Evolutionary conservation across 768 basidiomycete genomes (phyloP), one percentile per base, ranked within the genome.

Genomic region (Hygrocybe punicea): DNA sequence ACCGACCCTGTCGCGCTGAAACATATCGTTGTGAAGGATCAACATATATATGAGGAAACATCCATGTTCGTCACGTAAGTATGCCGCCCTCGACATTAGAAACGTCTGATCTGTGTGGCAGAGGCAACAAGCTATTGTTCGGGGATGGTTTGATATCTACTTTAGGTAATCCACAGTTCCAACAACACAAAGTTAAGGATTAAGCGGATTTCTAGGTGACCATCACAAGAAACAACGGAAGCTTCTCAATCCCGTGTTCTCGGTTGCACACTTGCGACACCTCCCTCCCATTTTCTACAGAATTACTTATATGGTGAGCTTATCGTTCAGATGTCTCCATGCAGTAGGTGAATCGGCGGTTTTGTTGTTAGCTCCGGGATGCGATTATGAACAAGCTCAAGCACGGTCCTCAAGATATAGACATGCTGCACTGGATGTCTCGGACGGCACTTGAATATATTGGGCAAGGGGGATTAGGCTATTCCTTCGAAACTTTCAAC

Each of bases 361-460:
- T 34, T 19, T 8, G 21, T 35, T 10, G 34, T 6, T 21, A 29
- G n/a, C 29, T 21, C 6, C 55, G 51, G 42, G 55, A 46, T 7
- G 44, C 19, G 8, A 8, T 46, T 21, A 21, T 21, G 44, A 21
- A 11, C 19, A 8, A 11, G 44, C 7, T 17, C 7, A 70, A 37
- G n/a, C n/a, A 33, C 17, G 17, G 40, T 8, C 10, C 42, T 29
- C 44, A 36, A 10, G 46, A 36, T 23, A 16, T 55, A 24, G 47
- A 58, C 39, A 35, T 56, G 17, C 70, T 76, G 24, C 76, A 78
- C 53, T 86, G 82, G 80, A 65, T 84, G 19, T 81, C 80, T 11
- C 78, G 84, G 25, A 78, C 80, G 0, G 79, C 84, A 1, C 81
- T 55, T 33, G 51, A 60, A 33, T 51, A 51, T 29, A 57, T 47